Evolutionary conservation across 2,329 filamentous ascomycete species (phyloP), one percentile per base, ranked within the genome.

Genomic region (Fusarium sp.): DNA sequence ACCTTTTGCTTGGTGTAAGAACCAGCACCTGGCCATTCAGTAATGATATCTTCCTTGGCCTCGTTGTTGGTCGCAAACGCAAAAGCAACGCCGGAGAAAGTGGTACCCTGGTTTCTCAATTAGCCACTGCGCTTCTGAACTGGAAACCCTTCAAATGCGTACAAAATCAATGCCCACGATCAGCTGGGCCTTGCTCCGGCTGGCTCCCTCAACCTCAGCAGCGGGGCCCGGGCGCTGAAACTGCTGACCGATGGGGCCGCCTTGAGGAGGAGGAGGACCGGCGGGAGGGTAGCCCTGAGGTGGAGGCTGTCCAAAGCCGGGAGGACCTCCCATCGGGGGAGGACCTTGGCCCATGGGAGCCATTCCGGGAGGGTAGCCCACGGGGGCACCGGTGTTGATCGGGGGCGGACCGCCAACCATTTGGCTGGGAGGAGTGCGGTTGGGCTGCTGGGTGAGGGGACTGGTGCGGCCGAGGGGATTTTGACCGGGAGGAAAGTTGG

Each of bases 161-260:
- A 97, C 97, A 88, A 99, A 99, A 85, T 99, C 97, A 82, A 99
- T 98, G 76, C 97, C 97, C 65, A 99, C 97, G 83, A 99, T 99
- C 80, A 99, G 88, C 87, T 98, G 97, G 63, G 97, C 94, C 87
- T 98, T 98, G 86, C 93, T 97, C 82, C 94, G 91, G 80, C 93
- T 95, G 78, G 92, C 94, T 69, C 94, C 95, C 79, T 98, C 95
- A 38, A 97, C 94, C 84, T 98, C 96, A 67, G 88, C 88, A 52
- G 89, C 88, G 17, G 86, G 85, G 78, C 85, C 85, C 77, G 84
- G 82, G 71, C 85, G 78, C 79, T 82, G 82, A 82, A 83, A 79
- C 72, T 85, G 84, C 72, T 84, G 85, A 38, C 82, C 84, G 63
- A 84, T 81, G 47, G 84, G 82, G 37, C 79, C 80, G 25, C 80